Percentiles rank a stretch among this genome's conserved stretches.
These are phyloP conservation scores for Phaffomyces opuntiae DNA, from an alignment of 805 yeast species.

Conservation along the genomic window DNA sequence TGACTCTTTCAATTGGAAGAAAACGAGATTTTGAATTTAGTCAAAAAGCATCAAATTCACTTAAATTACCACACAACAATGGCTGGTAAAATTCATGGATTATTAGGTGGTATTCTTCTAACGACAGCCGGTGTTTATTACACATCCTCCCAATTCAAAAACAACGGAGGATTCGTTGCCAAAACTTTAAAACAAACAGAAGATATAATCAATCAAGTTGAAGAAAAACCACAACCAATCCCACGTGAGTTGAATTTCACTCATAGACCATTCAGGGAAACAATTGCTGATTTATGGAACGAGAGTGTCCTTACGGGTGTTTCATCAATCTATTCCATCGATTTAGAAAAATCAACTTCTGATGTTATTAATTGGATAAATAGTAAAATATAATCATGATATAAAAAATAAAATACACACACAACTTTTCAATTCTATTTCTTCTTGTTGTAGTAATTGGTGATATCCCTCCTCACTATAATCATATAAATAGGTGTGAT, in stretches of 20 bases:
- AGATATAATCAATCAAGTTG: slow-evolving; percentile 44
- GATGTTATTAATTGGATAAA: slow-evolving; percentile 5
- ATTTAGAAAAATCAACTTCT: slow-evolving; percentile 33
- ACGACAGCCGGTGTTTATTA: slow-evolving; percentile 58
- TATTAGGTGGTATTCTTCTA: slow-evolving; percentile 51
- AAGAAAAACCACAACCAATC: slow-evolving; percentile 35
- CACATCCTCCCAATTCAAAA: slow-evolving; percentile 49
- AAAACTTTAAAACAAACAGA: slow-evolving; percentile 41
- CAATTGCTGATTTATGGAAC: slow-evolving; percentile 75
- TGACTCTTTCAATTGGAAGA: no score
- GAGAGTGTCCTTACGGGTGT: slow-evolving; percentile 59
- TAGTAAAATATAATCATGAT: background rate
- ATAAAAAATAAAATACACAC: background rate
- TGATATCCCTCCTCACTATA: slow-evolving; percentile 45
- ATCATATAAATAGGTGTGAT: slow-evolving; percentile 51
- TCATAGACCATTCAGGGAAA: slow-evolving; percentile 48
- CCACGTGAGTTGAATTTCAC: slow-evolving; percentile 37
- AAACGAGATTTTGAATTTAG: no score
- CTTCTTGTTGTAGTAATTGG: slow-evolving; percentile 36
- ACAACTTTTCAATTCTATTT: background rate
- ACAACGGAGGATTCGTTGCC: slow-evolving; percentile 40
- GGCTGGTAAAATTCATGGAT: slow-evolving; percentile 49
- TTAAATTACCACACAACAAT: slow-evolving; percentile 12
- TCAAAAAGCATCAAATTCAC: no score
- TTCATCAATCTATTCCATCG: slow-evolving; percentile 53